Evolutionary conservation across 2,329 filamentous ascomycete genomes (phyloP), one percentile per base, ranked within the genome.

Genomic region (Rutstroemia sp.): DNA sequence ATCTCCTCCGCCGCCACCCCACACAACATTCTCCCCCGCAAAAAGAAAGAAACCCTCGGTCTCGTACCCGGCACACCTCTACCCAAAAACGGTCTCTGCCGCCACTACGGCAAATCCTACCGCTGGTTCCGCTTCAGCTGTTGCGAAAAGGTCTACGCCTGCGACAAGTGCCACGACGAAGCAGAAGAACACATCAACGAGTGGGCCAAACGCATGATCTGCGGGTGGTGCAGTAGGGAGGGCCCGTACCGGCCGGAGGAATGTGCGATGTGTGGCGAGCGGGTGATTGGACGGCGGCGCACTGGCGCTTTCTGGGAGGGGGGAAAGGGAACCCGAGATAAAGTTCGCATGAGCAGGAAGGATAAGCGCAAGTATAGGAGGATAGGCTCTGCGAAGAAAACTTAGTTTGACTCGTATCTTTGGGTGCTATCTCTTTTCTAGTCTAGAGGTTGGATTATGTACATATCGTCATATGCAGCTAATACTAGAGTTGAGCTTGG

Each of bases 181-280:
- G 78, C 73, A 9, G 82, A 84, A 63, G 84, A 87, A 51, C 89
- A 95, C 72, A 74, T 80, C 7, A 85, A 88, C 61, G 89, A 94
- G 72, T 89, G 89, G 78, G 89, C 89, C 7, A 89, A 86, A 65
- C 77, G 88, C 49, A 94, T 94, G 88, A 82, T 92, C 38, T 92
- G 88, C 69, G 87, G 87, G 6, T 87, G 80, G 74, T 89, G 89
- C 71, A 89, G 86, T 61, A 77, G 89, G 51, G 89, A 95, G 74
- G 88, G 92, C 73, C 84, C 84, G 61, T 95, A 89, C 71, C 76
- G 83, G 21, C 83, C 87, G 1, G 87, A 92, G 67, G 84, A 86
- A 59, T 95, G 89, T 69, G 78, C 75, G 1, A 82, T 89, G 65
- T 95, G 89, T 67, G 86, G 85, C 49, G 76, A 84, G 37, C 80